Evolutionary conservation across 2,329 filamentous ascomycete species (phyloP).

Genomic region (Diaporthe citri): DNA sequence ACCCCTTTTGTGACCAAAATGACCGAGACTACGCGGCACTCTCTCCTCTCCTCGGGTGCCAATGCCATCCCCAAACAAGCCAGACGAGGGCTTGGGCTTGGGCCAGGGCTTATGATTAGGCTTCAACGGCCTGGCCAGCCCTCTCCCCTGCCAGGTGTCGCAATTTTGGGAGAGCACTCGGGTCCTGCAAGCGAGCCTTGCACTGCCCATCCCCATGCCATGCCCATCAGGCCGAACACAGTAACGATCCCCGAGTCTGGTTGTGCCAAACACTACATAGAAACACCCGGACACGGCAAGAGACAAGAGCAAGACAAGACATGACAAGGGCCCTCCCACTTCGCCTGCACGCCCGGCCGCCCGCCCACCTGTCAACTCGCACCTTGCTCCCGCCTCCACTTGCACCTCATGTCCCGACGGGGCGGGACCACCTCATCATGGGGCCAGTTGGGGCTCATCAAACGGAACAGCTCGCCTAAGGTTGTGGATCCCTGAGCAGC

Average conservation of each 20-base stretch:
- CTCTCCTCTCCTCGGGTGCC: background rate
- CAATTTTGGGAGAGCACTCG: slow-evolving; percentile 19
- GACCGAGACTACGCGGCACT: background rate
- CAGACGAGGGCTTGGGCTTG: background rate
- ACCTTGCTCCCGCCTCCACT: slow-evolving; percentile 17
- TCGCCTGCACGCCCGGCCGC: slow-evolving; percentile 2
- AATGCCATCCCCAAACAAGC: background rate
- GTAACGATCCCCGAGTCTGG: slow-evolving; percentile 18
- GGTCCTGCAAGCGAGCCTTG: slow-evolving; percentile 20
- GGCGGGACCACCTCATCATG: slow-evolving; percentile 31
- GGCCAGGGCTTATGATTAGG: slow-evolving; percentile 9
- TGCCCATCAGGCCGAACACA: background rate
- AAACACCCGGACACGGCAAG: slow-evolving; percentile 20
- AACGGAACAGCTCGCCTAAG: slow-evolving; percentile 39
- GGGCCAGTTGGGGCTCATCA: slow-evolving; percentile 26
- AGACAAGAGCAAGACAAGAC: slow-evolving; percentile 2
- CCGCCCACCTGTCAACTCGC: slow-evolving; percentile 20
- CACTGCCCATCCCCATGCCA: background rate
- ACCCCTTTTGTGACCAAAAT: slow-evolving; percentile 2
- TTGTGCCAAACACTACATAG: slow-evolving; percentile 1
- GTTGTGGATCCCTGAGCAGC: slow-evolving; percentile 16
- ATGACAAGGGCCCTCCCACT: slow-evolving; percentile 6
- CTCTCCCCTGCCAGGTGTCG: background rate
- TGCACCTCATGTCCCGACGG: slow-evolving; percentile 30
- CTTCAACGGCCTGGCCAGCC: slow-evolving; percentile 10